These are phyloP conservation scores for Thymus quinquecostatus DNA, from an alignment of 257 asterid genomes.

Conservation along the genomic window DNA sequence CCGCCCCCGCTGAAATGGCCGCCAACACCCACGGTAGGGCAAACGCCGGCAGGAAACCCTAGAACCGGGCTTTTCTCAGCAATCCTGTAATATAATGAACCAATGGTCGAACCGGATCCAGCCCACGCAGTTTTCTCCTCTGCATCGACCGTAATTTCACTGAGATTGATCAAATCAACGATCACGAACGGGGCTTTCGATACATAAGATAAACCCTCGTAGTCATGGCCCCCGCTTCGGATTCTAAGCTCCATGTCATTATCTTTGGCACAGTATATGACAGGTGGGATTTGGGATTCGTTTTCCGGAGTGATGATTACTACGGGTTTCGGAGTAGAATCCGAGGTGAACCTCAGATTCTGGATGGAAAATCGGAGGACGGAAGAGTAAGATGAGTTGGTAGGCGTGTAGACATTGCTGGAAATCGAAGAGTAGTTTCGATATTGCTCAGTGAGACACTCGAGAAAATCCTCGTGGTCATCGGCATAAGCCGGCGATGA, in stretches of 20 bases:
- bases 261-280: not conserved
- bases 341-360: not conserved
- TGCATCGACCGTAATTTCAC: conserved; percentile 28
- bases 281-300: conserved; percentile 1
- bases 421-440: not conserved
- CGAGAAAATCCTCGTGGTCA: not conserved
- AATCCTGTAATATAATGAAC: conserved; percentile 37
- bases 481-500: not conserved
- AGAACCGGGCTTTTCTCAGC: conserved; percentile 36
- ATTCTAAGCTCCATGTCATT: not conserved
- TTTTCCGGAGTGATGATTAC: not conserved
- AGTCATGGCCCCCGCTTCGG: conserved; percentile 2
- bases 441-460: not conserved
- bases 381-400: not conserved
- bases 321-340: not conserved
- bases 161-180: conserved; percentile 41
- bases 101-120: conserved; percentile 35
- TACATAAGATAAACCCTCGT: not conserved
- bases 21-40: conserved; percentile 45
- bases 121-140: conserved; percentile 41
- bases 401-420: not conserved
- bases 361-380: not conserved
- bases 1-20: conserved; percentile 50
- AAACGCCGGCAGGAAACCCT: conserved; percentile 45
- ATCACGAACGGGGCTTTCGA: conserved; percentile 23